Base-by-base conservation (phyloP, 345 rosid genomes). In the Passiflora organensis region DNA sequence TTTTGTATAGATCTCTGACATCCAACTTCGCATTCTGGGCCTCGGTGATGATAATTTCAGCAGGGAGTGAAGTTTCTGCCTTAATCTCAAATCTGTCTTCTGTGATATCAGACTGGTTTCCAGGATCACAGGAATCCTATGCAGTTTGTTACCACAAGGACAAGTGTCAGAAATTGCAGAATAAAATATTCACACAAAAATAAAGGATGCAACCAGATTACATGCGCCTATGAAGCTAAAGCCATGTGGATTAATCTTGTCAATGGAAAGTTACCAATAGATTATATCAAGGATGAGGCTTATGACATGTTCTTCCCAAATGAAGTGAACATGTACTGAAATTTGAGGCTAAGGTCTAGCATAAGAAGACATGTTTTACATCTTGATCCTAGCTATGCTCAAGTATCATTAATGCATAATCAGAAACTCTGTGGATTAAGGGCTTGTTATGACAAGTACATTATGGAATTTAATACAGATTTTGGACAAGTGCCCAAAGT, bases 31-130 rank as follows among this genome's bases (percentile, higher is more conserved):
- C 56, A 60, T 50, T 71, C 47, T 44, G 46, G 43, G 68, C 59
- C 32, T 62, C 74, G 56, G 58, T 53, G 48, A 46, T 51, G 6
- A 66, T 66, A 28, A 5, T 28, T 2, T 28, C 71, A 52, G 71
- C 62, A 66, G 68, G 52, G 62, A 45, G 46, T 43, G 57, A 71
- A 61, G 70, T 58, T 58, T 72, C 83, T 18, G 63, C 53, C 72
- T 77, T 87, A 58, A 71, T 65, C 65, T 81, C 96, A 13, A 79
- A 80, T 63, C 86, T 69, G 65, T 88, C 95, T 62, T 89, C 95
- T 0, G 99, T 88, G 36, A 93, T 69, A 74, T 93, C 95, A 15
- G 96, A 89, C 64, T 69, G 83, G 77, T 77, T 89, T 59, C 96
- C 94, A 44, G 75, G 83, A 62, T 88, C 94, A 67, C 80, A 86